Conservation (phyloP, 768 basidiomycete genomes). For the Clitopilus passeckerianus region DNA sequence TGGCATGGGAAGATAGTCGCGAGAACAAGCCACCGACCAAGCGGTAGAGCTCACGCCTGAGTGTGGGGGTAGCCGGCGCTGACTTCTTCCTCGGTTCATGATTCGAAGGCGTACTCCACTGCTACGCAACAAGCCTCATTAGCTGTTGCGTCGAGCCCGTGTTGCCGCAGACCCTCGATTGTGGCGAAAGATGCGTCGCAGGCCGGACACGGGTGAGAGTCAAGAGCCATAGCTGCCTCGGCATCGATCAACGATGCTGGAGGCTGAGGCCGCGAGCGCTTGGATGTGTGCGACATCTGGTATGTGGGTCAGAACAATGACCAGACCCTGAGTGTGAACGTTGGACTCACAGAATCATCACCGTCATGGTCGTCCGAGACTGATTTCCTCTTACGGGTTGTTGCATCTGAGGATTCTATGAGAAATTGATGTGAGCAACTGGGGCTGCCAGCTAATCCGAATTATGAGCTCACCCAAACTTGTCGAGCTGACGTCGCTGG, state of each 20-base stretch:
- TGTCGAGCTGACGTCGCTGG: conserved; percentile 34
- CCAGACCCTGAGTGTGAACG: conserved; percentile 9
- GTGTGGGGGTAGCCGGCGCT: not conserved
- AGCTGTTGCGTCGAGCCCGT: conserved; percentile 47
- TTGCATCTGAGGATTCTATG: conserved; percentile 3
- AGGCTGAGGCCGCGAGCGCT: conserved; percentile 46
- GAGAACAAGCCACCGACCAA: not conserved
- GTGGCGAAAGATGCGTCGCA: conserved; percentile 67
- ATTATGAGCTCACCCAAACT: conserved; percentile 30
- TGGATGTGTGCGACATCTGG: conserved; percentile 50
- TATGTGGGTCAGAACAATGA: conserved; percentile 1
- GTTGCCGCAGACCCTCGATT: conserved; percentile 53
- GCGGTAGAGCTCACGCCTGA: not conserved
- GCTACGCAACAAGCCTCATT: conserved; percentile 71
- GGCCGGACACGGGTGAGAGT: conserved; percentile 65
- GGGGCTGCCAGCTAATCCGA: not conserved
- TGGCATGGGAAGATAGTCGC: not conserved
- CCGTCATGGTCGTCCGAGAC: conserved; percentile 39
- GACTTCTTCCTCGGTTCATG: not conserved
- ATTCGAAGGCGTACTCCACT: conserved; percentile 71
- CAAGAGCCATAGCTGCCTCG: conserved; percentile 32
- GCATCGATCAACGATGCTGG: conserved; percentile 15
- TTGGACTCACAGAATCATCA: conserved; percentile 9
- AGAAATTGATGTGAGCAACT: not conserved
- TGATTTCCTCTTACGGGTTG: conserved; percentile 49